Base-by-base conservation (phyloP, 139 green algal genomes). In the Chlorella sp. region DNA sequence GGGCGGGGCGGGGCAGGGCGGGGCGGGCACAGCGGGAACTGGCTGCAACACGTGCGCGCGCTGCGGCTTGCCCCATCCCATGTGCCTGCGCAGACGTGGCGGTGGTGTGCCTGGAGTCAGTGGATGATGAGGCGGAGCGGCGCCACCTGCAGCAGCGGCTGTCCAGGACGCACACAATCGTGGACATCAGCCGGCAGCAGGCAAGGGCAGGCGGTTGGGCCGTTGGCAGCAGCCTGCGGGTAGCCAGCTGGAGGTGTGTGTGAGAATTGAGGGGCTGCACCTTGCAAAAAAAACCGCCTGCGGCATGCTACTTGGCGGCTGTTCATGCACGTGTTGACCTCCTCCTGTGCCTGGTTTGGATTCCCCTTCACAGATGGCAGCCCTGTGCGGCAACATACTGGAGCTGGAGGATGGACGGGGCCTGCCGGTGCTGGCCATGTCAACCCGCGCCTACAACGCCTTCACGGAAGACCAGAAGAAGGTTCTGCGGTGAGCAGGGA, bases 331-430 rank as follows among this genome's bases (percentile, higher is more conserved):
- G n/a, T n/a, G n/a, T n/a, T n/a, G n/a, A n/a, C 44, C 44, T 9
- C 44, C 44, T 51, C 44, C 9, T 9, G 9, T 51, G 44, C 44
- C 44, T 51, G 44, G 6, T 51, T 51, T 51, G 44, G n/a, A n/a
- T n/a, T n/a, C n/a, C n/a, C n/a, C n/a, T n/a, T n/a, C 44, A 51
- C 44, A 60, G 51, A 60, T 98, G 96, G 93, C 93, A 38, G 69
- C 82, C 5, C 88, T 99, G 76, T 98, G 95, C 81, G 96, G 97
- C 81, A 99, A 99, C 83, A 94, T 95, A 55, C 84, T 99, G 57
- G 97, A 99, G 93, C 80, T 99, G 74, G 85, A 95, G 84, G 91
- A 97, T 88, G 92, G 91, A 39, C 84, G 89, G 36, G 95, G 95
- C 5, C 86, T 98, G 86, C 96, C 97, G 18, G 90, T 96, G 44